A percentile compares a stretch with the other conserved stretches of the same genome.
phyloP scores from a whole-genome alignment of 257 asterid species.

The Voacanga thouarsii region DNA sequence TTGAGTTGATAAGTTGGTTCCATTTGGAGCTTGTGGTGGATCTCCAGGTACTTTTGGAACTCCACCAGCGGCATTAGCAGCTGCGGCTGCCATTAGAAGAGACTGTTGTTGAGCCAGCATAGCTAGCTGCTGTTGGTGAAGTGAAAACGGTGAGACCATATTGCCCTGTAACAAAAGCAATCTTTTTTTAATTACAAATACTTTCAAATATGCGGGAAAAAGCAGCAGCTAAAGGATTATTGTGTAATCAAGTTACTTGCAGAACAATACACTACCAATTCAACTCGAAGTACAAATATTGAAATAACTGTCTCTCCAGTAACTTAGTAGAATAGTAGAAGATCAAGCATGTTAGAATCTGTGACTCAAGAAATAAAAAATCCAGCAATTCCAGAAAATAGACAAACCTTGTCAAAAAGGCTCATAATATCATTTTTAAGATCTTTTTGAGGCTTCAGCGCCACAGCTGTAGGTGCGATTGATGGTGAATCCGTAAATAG shows the following conservation, averaged over 20 bases:
- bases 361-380: not conserved
- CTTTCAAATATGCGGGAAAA: not conserved
- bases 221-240: not conserved
- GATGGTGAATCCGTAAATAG: conserved; percentile 70
- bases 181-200: not conserved
- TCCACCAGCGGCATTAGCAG: conserved; percentile 59
- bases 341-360: not conserved
- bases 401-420: conserved; percentile 89
- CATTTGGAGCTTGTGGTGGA: conserved; percentile 50
- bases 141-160: conserved; percentile 62
- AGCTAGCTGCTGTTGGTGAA: conserved; percentile 84
- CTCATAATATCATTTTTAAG: conserved; percentile 89
- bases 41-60: conserved; percentile 44
- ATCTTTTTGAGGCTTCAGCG: conserved; percentile 66
- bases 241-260: not conserved
- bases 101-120: conserved; percentile 88
- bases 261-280: not conserved
- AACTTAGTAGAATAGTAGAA: not conserved
- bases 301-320: not conserved
- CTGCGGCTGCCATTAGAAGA: conserved; percentile 70
- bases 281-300: not conserved
- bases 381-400: conserved; percentile 11
- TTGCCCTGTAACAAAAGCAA: conserved; percentile 47
- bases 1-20: conserved; percentile 54
- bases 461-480: conserved; percentile 38